Base-by-base conservation (phyloP, 495 filamentous ascomycete genomes). In the Aspergillus nanangensis region DNA sequence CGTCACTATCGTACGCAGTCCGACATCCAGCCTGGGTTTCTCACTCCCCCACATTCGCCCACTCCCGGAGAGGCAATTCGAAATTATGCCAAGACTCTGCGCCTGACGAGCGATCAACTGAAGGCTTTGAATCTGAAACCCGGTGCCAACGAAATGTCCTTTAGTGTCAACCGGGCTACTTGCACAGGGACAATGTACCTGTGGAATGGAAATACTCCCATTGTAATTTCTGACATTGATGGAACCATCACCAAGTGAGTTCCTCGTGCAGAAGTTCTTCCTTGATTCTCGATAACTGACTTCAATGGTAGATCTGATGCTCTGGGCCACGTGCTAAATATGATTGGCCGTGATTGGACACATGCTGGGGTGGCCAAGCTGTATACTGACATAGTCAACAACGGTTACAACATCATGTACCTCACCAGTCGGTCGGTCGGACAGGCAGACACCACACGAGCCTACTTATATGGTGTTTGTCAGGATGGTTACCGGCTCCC, bases 321-420 rank as follows among this genome's bases (percentile, higher is more conserved):
- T 4, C 72, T 97, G 14, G 93, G 93, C n/a, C 93, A 99, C 52
- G 90, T 99, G 38, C 66, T 99, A 34, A 97, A 93, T 67, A 94
- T 93, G 86, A 90, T 99, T 47, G 93, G 93, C 22, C 85, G 93
- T 45, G 93, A 99, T 62, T 99, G 93, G 93, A 99, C 93, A 5
- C 93, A 99, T 63, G 75, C 86, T 13, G 93, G 93, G 14, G 93
- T 99, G 17, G 94, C 93, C 19, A 99, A 97, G 68, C 73, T 99
- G 10, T 99, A 96, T 65, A 89, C 84, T 13, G 93, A 99, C 49
- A 99, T 99, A 48, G 86, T 83, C 7, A 83, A 84, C 48, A 99
- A 99, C 59, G 93, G 93, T 3, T 99, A 99, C 71, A 95, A 99
- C 61, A 90, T 99, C 55, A 87, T 99, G 76, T 99, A 99, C 58